Evolutionary conservation across 2,329 filamentous ascomycete species (phyloP), one percentile per base, ranked within the genome.

Genomic region (Penicillium sp.): DNA sequence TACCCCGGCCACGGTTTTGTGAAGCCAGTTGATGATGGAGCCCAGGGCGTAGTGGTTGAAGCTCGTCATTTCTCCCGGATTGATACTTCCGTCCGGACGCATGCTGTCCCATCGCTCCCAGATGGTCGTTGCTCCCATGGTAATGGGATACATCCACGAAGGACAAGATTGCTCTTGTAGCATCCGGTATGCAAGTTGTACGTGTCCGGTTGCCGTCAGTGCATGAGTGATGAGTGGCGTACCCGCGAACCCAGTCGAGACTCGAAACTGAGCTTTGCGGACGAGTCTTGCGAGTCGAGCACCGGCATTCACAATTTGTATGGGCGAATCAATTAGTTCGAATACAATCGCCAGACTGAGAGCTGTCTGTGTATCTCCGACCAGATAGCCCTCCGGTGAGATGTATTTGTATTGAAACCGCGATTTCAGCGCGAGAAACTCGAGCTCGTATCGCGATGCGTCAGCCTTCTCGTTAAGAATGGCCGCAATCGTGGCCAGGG

Each of bases 71-170:
- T 63, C 52, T 0, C 70, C 70, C 0, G 66, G 60, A 43, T 73
- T 73, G 40, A 73, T 60, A 1, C 48, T 56, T 2, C 67, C 68
- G 42, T 72, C 60, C 0, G 68, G 62, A 4, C 66, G 50, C 58
- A 73, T 63, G 39, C 61, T 66, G 49, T 74, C 66, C 71, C 71
- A 74, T 7, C 72, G 60, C 48, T 75, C 72, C 71, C 71, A 75
- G 7, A 67, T 65, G 0, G 70, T 73, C 0, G 72, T 74, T 0
- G 65, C 69, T 2, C 65, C 66, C 69, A 53, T 53, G 4, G 51
- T 50, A 32, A 53, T 48, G 1, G 51, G 51, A 29, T 48, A 53
- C 39, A 41, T 41, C 39, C 39, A 41, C 6, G 39, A 41, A 6
- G 39, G 39, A 41, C 39, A 41, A 8, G 27, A 29, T 9, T 41